These are phyloP conservation scores for Aquilaria yunnanensis DNA, from an alignment of 345 rosid species.

Conservation along the genomic window DNA sequence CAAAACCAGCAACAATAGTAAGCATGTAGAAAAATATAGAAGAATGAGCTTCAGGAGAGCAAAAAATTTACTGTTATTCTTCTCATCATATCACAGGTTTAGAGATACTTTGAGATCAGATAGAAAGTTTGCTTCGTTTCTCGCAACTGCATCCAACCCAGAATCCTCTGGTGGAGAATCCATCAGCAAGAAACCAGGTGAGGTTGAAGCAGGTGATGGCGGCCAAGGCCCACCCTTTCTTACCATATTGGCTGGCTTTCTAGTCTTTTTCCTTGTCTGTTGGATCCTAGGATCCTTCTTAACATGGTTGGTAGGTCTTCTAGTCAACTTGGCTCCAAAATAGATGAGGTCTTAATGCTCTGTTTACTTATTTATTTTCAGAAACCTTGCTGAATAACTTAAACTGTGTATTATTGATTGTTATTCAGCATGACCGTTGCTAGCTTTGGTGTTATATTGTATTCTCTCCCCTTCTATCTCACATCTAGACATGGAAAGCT, in stretches of 20 bases:
- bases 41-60: too few species aligned
- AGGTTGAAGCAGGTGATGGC: constrained; percentile 1
- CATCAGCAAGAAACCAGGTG: not conserved
- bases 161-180: constrained; percentile 12
- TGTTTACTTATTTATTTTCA: not conserved
- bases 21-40: too few species aligned
- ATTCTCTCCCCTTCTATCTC: too few species aligned
- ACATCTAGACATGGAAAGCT: too few species aligned
- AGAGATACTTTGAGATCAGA: constrained; percentile 2
- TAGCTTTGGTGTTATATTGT: too few species aligned
- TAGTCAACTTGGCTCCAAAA: constrained; percentile 4
- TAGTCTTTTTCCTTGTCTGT: constrained; percentile 7
- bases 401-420: too few species aligned
- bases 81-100: constrained; percentile 1
- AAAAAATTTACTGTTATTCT: too few species aligned
- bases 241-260: constrained; percentile 24
- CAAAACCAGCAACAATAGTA: too few species aligned
- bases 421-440: too few species aligned
- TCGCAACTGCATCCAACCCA: constrained; percentile 20
- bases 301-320: constrained; percentile 15
- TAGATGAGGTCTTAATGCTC: not conserved
- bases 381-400: too few species aligned
- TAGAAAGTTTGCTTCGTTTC: not conserved
- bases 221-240: constrained; percentile 27
- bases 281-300: constrained; percentile 25